Percentiles rank a stretch among this genome's conserved stretches.
Conservation (phyloP, 768 basidiomycete species). For the Clavaria fumosa region DNA sequence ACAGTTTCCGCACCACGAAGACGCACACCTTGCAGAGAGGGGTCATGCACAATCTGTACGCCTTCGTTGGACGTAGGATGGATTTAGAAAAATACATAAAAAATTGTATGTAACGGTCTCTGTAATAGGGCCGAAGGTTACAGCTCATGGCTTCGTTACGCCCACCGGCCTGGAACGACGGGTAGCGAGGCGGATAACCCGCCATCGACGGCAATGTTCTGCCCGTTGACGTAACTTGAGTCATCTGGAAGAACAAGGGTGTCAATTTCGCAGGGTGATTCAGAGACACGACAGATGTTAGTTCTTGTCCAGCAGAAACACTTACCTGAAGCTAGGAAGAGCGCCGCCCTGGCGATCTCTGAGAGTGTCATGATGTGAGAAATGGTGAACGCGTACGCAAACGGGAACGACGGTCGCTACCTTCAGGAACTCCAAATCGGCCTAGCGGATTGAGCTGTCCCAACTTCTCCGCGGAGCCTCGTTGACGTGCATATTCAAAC, state of each 20-base stretch:
- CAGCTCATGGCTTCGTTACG: no score
- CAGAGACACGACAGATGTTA: background rate
- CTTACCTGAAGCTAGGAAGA: constrained; percentile 81
- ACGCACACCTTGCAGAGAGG: no score
- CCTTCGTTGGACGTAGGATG: background rate
- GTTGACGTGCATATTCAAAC: constrained; percentile 63
- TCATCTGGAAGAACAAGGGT: no score
- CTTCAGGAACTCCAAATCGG: constrained; percentile 69
- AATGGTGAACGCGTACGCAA: no score
- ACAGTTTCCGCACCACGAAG: no score
- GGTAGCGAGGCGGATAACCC: constrained; percentile 71
- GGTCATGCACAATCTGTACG: no score
- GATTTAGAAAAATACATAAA: background rate
- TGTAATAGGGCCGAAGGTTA: background rate
- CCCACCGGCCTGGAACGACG: constrained; percentile 60
- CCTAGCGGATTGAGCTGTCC: constrained; percentile 77
- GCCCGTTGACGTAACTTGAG: constrained; percentile 85
- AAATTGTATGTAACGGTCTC: background rate
- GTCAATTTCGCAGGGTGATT: background rate
- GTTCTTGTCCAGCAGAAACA: constrained; percentile 6
- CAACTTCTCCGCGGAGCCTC: constrained; percentile 61
- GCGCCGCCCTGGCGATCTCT: constrained; percentile 78
- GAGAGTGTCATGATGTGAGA: constrained; percentile 9
- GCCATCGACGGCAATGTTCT: constrained; percentile 76
- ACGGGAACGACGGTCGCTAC: constrained; percentile 22